These are phyloP conservation scores for Mrakia gelida DNA, from an alignment of 768 basidiomycete genomes.

Conservation along the genomic window DNA sequence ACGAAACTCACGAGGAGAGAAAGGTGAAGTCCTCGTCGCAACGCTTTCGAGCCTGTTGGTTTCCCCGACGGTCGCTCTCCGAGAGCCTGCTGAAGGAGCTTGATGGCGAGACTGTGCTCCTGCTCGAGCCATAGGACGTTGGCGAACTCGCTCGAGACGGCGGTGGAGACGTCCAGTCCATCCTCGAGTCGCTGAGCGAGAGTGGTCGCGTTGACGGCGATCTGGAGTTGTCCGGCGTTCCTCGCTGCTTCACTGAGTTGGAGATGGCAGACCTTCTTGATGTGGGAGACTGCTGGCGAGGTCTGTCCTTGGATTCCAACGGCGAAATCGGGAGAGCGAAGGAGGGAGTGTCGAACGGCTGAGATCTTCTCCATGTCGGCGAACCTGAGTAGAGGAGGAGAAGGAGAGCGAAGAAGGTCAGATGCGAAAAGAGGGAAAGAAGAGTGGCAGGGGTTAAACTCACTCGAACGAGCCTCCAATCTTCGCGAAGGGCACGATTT, in stretches of 20 bases:
- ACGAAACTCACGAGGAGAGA: constrained; percentile 60
- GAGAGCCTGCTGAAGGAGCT: constrained; percentile 54
- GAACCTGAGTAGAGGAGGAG: constrained; percentile 55
- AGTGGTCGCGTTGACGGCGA: constrained; percentile 79
- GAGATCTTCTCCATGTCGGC: constrained; percentile 58
- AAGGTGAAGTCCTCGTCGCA: constrained; percentile 34
- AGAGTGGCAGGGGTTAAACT: not conserved
- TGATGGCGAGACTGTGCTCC: constrained; percentile 78
- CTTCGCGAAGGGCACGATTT: not conserved
- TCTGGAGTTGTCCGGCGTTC: constrained; percentile 61
- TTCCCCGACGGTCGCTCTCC: constrained; percentile 11
- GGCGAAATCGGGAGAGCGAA: constrained; percentile 23
- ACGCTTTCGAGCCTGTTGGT: not conserved
- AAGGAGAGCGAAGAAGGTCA: not conserved
- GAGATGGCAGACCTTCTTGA: constrained; percentile 60
- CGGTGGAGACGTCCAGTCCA: constrained; percentile 48
- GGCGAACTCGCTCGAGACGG: constrained; percentile 75
- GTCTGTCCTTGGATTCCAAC: constrained; percentile 12
- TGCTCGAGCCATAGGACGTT: constrained; percentile 82
- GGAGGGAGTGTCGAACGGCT: constrained; percentile 51
- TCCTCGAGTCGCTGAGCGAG: constrained; percentile 63
- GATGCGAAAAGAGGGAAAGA: not conserved
- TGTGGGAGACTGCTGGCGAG: constrained; percentile 3
- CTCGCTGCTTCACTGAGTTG: constrained; percentile 69
- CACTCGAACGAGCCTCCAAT: not conserved